Conservation (phyloP, 495 filamentous ascomycete genomes). For the Daldinia concentrica region DNA sequence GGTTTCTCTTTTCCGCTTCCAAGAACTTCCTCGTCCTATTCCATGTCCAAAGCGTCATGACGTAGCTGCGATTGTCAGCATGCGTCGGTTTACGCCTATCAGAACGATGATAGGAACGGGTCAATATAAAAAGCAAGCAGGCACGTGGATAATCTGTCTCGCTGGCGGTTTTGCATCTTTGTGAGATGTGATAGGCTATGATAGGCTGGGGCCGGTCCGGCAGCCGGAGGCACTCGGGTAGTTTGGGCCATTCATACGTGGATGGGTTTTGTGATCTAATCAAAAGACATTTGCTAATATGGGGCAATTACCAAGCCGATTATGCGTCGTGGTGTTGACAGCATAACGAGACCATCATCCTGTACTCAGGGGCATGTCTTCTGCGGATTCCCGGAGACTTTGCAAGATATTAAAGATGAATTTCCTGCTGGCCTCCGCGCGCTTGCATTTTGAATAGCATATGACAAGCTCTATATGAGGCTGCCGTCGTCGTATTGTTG, state of each 20-base stretch:
- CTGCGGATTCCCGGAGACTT: constrained; percentile 3
- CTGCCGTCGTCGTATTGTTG: background rate
- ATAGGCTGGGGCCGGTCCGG: constrained; percentile 16
- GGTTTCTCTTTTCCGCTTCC: constrained; percentile 1
- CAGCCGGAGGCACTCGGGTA: background rate
- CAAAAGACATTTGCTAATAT: background rate
- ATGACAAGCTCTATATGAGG: background rate
- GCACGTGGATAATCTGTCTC: constrained; percentile 25
- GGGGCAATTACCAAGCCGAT: background rate
- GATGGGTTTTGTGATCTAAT: background rate
- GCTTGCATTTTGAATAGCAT: background rate
- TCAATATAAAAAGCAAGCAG: constrained; percentile 18
- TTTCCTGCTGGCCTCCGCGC: background rate
- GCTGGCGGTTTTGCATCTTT: constrained; percentile 24
- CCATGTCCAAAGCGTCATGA: constrained; percentile 13
- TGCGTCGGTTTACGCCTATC: constrained; percentile 11
- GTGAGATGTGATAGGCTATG: constrained; percentile 30
- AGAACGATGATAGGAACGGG: background rate
- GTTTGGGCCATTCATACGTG: background rate
- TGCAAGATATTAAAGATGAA: constrained; percentile 9
- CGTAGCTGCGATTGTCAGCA: constrained; percentile 12
- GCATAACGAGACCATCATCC: background rate
- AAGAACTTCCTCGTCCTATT: constrained; percentile 11
- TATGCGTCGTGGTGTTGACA: background rate
- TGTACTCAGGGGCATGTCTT: constrained; percentile 7